Conservation (phyloP, 306 rosid genomes). For the Cicer chorassanicum region DNA sequence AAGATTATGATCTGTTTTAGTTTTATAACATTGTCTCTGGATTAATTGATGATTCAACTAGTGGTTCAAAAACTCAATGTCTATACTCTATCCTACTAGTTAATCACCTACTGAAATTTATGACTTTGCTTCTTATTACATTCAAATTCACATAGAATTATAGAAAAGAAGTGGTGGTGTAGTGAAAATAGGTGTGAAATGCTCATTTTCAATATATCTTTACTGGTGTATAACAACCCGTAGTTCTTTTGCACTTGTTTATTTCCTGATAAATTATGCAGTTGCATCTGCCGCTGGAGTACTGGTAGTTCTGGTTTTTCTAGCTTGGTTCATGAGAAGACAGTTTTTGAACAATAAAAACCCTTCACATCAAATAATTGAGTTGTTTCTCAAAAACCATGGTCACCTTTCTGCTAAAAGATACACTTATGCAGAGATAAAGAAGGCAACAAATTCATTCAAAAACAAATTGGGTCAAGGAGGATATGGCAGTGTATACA, state of each 20-base stretch:
- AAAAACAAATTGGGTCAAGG: conserved; percentile 52
- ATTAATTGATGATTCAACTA: no score
- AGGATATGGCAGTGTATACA: conserved; percentile 48
- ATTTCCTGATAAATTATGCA: conserved; percentile 7
- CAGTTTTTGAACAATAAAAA: conserved; percentile 16
- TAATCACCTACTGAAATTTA: background rate
- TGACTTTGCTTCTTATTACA: background rate
- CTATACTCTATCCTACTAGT: background rate
- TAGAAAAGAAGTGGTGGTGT: background rate
- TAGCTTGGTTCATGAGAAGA: conserved; percentile 30
- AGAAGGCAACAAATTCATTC: conserved; percentile 53
- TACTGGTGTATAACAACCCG: background rate
- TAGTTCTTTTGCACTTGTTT: background rate
- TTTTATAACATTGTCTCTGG: no score
- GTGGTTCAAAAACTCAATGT: background rate
- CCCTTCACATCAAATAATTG: conserved; percentile 41
- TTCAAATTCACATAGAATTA: background rate
- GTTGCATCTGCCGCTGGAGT: conserved; percentile 15
- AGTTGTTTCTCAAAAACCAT: conserved; percentile 45
- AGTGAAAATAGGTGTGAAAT: background rate
- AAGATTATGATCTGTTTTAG: no score
- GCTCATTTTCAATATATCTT: background rate
- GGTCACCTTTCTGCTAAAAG: conserved; percentile 50
- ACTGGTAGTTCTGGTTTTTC: background rate
- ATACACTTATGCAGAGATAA: conserved; percentile 47